Evolutionary conservation across 129 eudicot genomes (phyloP).

Genomic region (Helianthus tuberosus): DNA sequence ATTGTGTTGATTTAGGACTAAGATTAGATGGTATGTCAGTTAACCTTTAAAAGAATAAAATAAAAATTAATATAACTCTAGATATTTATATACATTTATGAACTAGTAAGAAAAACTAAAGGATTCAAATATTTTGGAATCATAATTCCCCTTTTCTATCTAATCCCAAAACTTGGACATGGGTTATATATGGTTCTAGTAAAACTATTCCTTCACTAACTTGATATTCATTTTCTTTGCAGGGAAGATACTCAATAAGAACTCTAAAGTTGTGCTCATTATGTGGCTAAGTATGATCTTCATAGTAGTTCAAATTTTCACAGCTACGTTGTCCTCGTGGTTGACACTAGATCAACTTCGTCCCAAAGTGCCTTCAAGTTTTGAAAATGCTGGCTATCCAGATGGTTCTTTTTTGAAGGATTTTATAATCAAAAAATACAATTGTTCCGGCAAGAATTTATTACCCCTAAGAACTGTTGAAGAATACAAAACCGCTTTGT

Average conservation of each 20-base stretch:
- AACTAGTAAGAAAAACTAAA: no score
- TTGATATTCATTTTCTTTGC: not conserved
- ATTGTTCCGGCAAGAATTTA: slow-evolving; percentile 3
- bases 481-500: slow-evolving; percentile 20
- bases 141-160: not conserved
- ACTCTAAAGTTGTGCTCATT: slow-evolving; percentile 27
- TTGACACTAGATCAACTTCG: slow-evolving; percentile 29
- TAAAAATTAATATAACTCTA: no score
- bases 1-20: no score
- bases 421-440: slow-evolving; percentile 7
- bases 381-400: slow-evolving; percentile 19
- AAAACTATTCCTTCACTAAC: not conserved
- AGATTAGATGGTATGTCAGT: no score
- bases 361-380: slow-evolving; percentile 24
- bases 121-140: not conserved
- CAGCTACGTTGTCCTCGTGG: slow-evolving; percentile 34
- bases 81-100: no score
- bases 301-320: slow-evolving; percentile 27
- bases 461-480: slow-evolving; percentile 6
- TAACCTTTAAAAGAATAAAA: no score
- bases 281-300: slow-evolving; percentile 32
- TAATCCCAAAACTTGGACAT: not conserved
- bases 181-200: not conserved
- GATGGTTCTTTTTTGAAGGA: slow-evolving; percentile 14
- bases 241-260: slow-evolving; percentile 30